Conservation (phyloP, 306 rosid species). For the Astragalus glycyphyllos region DNA sequence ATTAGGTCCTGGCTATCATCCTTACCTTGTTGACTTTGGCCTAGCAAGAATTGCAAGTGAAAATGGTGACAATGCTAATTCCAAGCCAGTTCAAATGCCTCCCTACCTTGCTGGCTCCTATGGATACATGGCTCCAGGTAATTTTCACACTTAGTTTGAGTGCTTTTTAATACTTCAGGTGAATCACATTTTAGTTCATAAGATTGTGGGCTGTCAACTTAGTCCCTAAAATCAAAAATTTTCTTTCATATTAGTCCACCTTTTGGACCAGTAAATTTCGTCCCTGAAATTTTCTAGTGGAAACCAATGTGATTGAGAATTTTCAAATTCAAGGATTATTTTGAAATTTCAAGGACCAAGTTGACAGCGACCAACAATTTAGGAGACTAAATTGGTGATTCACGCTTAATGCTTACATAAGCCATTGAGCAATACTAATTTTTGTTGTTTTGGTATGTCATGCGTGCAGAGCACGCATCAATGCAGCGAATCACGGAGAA, state of each 20-base stretch:
- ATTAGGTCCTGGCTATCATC: constrained; percentile 66
- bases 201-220: too few species aligned
- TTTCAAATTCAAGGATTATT: background rate
- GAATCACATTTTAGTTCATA: background rate
- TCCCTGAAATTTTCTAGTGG: too few species aligned
- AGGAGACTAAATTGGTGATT: too few species aligned
- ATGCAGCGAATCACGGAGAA: constrained; percentile 68
- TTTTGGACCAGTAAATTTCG: too few species aligned
- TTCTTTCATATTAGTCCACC: background rate
- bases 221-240: background rate
- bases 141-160: background rate
- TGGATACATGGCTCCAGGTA: constrained; percentile 98
- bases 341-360: background rate
- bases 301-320: background rate
- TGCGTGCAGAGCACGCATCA: constrained; percentile 68
- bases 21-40: constrained; percentile 83
- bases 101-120: constrained; percentile 74
- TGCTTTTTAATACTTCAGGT: background rate
- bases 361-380: background rate
- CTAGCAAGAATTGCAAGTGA: constrained; percentile 53
- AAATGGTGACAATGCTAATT: constrained; percentile 40
- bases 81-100: constrained; percentile 57
- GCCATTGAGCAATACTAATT: constrained; percentile 18
- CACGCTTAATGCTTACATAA: background rate
- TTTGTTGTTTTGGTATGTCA: constrained; percentile 35